Base-by-base conservation (phyloP, 345 rosid genomes). In the Populus deltoides region DNA sequence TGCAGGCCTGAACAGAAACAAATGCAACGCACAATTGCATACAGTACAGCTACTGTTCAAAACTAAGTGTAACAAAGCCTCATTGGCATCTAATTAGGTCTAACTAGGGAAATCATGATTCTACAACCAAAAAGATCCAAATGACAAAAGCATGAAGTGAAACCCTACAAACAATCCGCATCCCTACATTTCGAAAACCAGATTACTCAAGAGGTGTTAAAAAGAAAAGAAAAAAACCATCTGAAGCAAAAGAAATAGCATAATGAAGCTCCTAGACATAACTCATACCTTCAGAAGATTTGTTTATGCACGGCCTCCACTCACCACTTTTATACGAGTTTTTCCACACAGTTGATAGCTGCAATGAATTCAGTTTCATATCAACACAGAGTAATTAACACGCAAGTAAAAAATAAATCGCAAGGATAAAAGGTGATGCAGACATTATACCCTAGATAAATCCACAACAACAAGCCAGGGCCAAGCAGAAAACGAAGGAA, bases 341-440 rank as follows among this genome's bases (percentile, higher is more conserved):
- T 88, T 90, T 97, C 99, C 99, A 97, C 78, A 97, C 88, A 18
- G 92, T 92, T 51, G 89, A 88, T 73, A 97, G 84, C 99, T 96
- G 81, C 82, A 83, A 68, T 36, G 25, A 78, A 85, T 27, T 70
- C 38, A 55, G 68, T 61, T 77, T 71, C 39, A 43, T 78, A 36
- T 66, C 39, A 69, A 78, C 49, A 18, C 31, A 18, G 35, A 45
- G 45, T 36, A 8, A 47, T 7, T 24, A 69, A 24, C 16, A 59
- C 12, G 43, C 67, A 55, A 4, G 35, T 16, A 33, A 2, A 62
- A 22, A 79, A 47, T 25, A 70, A 47, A 70, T 38, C 63, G 39
- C 15, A 47, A 39, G 36, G 16, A 61, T 66, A 38, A 69, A 79
- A 55, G 33, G 8, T 29, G 20, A 39, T 66, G 66, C 55, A 72